Percentiles rank a stretch among this genome's conserved stretches.
phyloP scores from a whole-genome alignment of 257 asterid species.

The Prunella vulgaris region DNA sequence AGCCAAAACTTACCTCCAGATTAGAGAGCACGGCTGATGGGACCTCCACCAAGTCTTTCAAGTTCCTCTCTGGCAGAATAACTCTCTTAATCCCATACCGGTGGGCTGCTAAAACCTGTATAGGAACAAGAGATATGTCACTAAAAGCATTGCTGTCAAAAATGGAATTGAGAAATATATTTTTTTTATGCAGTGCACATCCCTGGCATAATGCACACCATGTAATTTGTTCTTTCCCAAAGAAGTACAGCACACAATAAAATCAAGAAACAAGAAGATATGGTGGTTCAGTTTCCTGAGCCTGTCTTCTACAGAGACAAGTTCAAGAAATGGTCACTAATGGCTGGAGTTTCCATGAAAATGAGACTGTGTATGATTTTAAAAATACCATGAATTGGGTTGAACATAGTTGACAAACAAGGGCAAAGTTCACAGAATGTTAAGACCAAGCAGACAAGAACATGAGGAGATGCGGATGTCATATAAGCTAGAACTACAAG shows the following conservation, averaged over 20 bases:
- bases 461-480: background rate
- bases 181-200: background rate
- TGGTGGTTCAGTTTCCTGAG: background rate
- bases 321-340: too few species aligned
- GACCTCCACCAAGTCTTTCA: conserved; percentile 89
- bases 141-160: conserved; percentile 9
- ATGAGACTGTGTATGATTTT: too few species aligned
- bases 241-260: background rate
- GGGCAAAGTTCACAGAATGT: background rate
- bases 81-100: conserved; percentile 92
- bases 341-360: too few species aligned
- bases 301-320: background rate
- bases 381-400: background rate
- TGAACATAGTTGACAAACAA: background rate
- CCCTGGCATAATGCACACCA: background rate
- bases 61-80: conserved; percentile 91
- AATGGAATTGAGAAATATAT: background rate
- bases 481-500: background rate
- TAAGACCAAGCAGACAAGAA: background rate
- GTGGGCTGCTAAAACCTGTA: conserved; percentile 97
- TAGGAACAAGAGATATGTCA: background rate
- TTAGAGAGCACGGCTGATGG: conserved; percentile 81
- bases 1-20: conserved; percentile 59
- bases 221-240: background rate
- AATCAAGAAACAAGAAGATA: background rate